Evolutionary conservation across 352 stramenopile genomes (phyloP).

Genomic region (Nothophytophthora sp.): DNA sequence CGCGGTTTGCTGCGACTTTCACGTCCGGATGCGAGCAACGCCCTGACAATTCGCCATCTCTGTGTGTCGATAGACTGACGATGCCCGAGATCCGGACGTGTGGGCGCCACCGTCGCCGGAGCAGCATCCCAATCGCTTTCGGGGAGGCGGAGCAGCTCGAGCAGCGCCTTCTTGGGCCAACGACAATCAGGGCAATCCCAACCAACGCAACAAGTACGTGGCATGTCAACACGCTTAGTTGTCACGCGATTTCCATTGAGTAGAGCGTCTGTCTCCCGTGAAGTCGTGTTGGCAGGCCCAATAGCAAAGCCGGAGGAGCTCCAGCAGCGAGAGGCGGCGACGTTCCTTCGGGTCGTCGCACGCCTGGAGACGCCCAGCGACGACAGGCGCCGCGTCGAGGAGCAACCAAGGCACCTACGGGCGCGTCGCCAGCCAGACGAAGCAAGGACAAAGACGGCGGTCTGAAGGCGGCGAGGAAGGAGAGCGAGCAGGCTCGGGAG

Average conservation of each 20-base stretch:
- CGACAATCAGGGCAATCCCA: conserved; percentile 40
- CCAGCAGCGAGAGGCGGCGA: conserved; percentile 26
- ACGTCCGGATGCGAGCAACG: neutral
- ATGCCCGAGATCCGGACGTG: conserved; percentile 61
- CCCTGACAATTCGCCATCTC: conserved; percentile 2
- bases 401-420: conserved; percentile 15
- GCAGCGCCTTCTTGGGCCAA: conserved; percentile 57
- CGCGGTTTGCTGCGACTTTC: neutral
- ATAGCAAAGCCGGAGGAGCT: conserved; percentile 12
- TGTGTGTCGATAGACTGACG: conserved; percentile 16
- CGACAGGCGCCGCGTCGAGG: conserved; percentile 33
- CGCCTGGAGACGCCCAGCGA: conserved; percentile 57
- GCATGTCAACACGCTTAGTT: neutral
- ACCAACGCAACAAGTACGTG: conserved; percentile 21
- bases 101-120: conserved; percentile 75
- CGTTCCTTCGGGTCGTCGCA: conserved; percentile 44
- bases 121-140: conserved; percentile 24
- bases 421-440: conserved; percentile 23
- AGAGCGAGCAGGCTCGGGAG: conserved; percentile 31
- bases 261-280: too few species aligned
- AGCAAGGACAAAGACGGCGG: conserved; percentile 44
- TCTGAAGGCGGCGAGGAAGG: conserved; percentile 42
- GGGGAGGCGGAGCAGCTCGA: conserved; percentile 30
- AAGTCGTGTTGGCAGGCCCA: conserved; percentile 40
- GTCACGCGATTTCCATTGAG: too few species aligned